A percentile compares a stretch with the other conserved stretches of the same genome.
Evolutionary conservation across 306 rosid species (phyloP).

Genomic region (Trifolium repens): DNA sequence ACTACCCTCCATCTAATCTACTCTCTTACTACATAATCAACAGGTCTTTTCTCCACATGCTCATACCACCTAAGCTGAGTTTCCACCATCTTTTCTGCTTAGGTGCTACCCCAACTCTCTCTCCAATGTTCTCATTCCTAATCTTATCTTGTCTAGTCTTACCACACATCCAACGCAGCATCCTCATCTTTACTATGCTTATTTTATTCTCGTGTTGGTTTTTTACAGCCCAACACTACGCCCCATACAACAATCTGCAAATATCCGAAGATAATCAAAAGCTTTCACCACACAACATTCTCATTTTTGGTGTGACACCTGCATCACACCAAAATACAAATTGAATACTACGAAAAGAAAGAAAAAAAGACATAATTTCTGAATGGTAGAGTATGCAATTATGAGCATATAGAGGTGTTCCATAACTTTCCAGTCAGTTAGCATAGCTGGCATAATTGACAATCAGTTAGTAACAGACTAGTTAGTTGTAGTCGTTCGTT

Average conservation of each 20-base stretch:
- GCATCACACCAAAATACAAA: constrained; percentile 26
- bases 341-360: background rate
- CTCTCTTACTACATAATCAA: background rate
- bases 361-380: too few species aligned
- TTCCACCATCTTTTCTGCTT: background rate
- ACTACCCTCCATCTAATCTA: background rate
- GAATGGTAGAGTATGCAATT: background rate
- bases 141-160: background rate
- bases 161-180: background rate
- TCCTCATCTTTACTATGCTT: background rate
- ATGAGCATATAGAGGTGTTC: background rate
- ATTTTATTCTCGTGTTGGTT: background rate
- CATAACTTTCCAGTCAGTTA: constrained; percentile 1
- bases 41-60: background rate
- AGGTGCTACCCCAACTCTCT: background rate
- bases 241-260: constrained; percentile 19
- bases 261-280: constrained; percentile 23
- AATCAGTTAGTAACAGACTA: constrained; percentile 12
- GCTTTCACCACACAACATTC: constrained; percentile 12
- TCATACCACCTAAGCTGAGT: background rate
- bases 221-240: background rate
- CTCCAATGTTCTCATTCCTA: background rate
- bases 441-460: background rate
- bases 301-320: background rate
- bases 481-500: background rate